Percentiles rank a stretch among this genome's conserved stretches.
phyloP scores from a whole-genome alignment of 768 basidiomycete genomes.

The Glaciozyma martinii region DNA sequence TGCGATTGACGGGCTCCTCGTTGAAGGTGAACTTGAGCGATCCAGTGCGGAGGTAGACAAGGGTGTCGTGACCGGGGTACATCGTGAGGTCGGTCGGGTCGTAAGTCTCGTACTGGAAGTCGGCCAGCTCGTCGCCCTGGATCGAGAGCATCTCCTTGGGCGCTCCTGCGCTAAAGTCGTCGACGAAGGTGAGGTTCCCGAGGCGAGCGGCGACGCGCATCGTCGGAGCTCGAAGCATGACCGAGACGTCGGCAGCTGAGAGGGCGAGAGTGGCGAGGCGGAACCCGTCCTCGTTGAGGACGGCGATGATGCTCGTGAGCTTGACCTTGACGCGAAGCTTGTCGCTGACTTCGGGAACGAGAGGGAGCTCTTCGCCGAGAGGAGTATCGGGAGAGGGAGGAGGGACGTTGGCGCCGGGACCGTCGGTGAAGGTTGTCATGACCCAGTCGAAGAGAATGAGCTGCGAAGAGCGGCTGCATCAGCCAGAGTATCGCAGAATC shows the following conservation, averaged over 20 bases:
- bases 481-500: not conserved
- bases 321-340: conserved; percentile 76
- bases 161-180: conserved; percentile 47
- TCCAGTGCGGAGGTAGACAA: conserved; percentile 69
- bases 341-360: conserved; percentile 36
- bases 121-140: conserved; percentile 85
- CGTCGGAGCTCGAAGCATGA: conserved; percentile 61
- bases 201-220: conserved; percentile 71
- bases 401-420: conserved; percentile 14
- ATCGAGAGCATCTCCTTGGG: conserved; percentile 79
- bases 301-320: conserved; percentile 51
- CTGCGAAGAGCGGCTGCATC: not conserved
- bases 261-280: conserved; percentile 76
- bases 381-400: conserved; percentile 9
- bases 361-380: not conserved
- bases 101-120: conserved; percentile 87
- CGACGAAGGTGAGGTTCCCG: conserved; percentile 71
- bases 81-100: conserved; percentile 58
- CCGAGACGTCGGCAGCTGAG: conserved; percentile 76
- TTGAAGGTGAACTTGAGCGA: conserved; percentile 83
- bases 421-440: conserved; percentile 72
- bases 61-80: conserved; percentile 72
- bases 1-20: conserved; percentile 78
- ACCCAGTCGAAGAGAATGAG: conserved; percentile 88
- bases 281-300: conserved; percentile 61